Conservation (phyloP, 2,329 filamentous ascomycete species). For the Penicillium sp. region DNA sequence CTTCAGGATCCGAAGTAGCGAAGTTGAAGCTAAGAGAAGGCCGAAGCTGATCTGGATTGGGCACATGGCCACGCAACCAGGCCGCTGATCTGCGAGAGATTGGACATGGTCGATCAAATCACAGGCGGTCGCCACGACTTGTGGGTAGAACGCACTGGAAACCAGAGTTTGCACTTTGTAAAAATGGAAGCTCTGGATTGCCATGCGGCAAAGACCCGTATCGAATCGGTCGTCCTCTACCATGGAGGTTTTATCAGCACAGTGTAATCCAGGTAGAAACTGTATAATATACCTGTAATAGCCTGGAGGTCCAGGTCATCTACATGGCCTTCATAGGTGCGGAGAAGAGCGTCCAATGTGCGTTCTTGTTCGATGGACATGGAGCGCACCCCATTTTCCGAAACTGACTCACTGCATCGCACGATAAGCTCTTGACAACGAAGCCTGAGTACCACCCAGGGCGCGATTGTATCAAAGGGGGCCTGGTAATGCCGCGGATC, state of each 20-base stretch:
- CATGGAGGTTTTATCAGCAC: too few relatives aligned
- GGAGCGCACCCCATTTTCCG: too few relatives aligned
- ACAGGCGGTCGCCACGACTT: constrained; percentile 36
- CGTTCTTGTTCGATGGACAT: too few relatives aligned
- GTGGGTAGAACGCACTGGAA: constrained; percentile 32
- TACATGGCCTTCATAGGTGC: constrained; percentile 24
- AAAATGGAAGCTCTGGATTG: constrained; percentile 43
- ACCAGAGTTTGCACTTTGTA: constrained; percentile 37
- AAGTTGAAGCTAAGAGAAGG: constrained; percentile 37
- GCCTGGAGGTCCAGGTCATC: constrained; percentile 41
- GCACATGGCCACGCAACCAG: constrained; percentile 26
- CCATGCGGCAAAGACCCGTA: constrained; percentile 35
- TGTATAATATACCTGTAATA: constrained; percentile 32
- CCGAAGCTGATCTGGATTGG: constrained; percentile 36
- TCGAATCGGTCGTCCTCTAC: constrained; percentile 39
- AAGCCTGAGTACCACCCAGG: too few relatives aligned
- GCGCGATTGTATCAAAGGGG: too few relatives aligned
- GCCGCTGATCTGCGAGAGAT: constrained; percentile 25
- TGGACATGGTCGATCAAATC: constrained; percentile 36
- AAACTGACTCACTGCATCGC: too few relatives aligned
- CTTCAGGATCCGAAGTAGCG: constrained; percentile 45
- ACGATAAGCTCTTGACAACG: too few relatives aligned
- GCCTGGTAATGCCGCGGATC: too few relatives aligned
- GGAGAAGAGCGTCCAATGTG: too few relatives aligned
- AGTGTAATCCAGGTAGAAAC: not conserved